Evolutionary conservation across 306 rosid genomes (phyloP).

Genomic region (Rosa lucieae): DNA sequence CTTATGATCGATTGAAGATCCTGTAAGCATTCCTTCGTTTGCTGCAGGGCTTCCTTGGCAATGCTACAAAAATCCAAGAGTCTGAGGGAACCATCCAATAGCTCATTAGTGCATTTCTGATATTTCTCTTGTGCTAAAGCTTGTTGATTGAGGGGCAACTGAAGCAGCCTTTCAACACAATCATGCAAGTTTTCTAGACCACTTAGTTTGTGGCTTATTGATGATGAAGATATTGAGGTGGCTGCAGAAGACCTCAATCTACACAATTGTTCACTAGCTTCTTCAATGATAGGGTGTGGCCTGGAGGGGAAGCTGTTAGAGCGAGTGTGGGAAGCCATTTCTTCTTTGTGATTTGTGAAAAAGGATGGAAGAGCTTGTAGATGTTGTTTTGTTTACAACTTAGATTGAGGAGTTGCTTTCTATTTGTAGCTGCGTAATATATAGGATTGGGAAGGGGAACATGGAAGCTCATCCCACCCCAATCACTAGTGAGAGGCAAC

Average conservation of each 20-base stretch:
- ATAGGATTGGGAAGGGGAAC: too few relatives aligned
- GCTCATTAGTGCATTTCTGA: slow-evolving; percentile 17
- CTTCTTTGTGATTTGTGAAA: not conserved
- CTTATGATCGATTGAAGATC: slow-evolving; percentile 32
- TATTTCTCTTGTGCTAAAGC: slow-evolving; percentile 7
- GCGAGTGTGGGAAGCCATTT: slow-evolving; percentile 27
- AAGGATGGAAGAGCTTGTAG: not conserved
- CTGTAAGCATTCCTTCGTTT: slow-evolving; percentile 22
- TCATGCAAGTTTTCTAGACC: slow-evolving; percentile 29
- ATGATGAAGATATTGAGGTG: slow-evolving; percentile 18
- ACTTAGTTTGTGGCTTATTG: slow-evolving; percentile 20
- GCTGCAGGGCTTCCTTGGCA: slow-evolving; percentile 34
- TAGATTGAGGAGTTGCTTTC: not conserved
- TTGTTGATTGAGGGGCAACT: slow-evolving; percentile 23
- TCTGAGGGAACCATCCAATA: slow-evolving; percentile 36
- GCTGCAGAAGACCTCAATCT: slow-evolving; percentile 24
- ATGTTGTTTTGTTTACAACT: not conserved
- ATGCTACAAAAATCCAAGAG: slow-evolving; percentile 30
- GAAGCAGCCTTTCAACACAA: slow-evolving; percentile 33
- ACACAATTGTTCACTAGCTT: slow-evolving; percentile 19
- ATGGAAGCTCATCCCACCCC: too few relatives aligned
- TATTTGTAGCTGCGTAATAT: too few relatives aligned
- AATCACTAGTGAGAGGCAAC: too few relatives aligned
- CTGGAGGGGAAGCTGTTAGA: slow-evolving; percentile 40
- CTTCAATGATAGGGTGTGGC: slow-evolving; percentile 31